Evolutionary conservation across 805 yeast species (phyloP).

Genomic region (Saturnispora sekii): DNA sequence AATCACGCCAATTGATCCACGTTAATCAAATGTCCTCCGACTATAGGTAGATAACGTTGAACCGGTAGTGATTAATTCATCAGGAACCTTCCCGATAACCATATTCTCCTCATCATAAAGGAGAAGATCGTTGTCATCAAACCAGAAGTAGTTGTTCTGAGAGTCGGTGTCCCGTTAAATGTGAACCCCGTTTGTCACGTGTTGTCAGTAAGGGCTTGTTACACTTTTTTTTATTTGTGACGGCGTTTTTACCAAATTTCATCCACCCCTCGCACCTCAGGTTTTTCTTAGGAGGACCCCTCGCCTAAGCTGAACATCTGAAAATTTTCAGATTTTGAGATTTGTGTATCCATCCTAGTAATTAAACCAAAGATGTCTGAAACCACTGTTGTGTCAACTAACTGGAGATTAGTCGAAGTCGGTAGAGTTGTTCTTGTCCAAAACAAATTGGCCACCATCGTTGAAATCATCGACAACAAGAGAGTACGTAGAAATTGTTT

Average conservation of each 20-base stretch:
- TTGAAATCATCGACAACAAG: slow-evolving; percentile 98
- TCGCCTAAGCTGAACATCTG: background rate
- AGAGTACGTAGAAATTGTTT: slow-evolving; percentile 54
- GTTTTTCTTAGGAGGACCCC: background rate
- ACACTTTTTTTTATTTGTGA: background rate
- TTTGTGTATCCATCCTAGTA: background rate
- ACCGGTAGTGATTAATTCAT: background rate
- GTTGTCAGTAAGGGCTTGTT: background rate
- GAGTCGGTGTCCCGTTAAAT: too few relatives aligned
- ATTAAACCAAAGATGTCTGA: slow-evolving; percentile 39
- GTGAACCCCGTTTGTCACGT: background rate
- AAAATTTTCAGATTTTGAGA: background rate
- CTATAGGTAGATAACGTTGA: too few relatives aligned
- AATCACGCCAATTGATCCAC: too few relatives aligned
- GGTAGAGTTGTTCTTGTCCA: slow-evolving; percentile 96
- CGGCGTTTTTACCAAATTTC: background rate
- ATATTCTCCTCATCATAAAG: background rate
- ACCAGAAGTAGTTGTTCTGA: too few relatives aligned
- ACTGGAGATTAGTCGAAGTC: slow-evolving; percentile 99
- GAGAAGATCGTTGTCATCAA: background rate
- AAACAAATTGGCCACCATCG: slow-evolving; percentile 93
- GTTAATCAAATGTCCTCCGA: too few relatives aligned
- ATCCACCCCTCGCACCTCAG: slow-evolving; percentile 6
- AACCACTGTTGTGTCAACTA: slow-evolving; percentile 73
- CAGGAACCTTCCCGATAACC: background rate